Base-by-base conservation (phyloP, 2,329 filamentous ascomycete species). In the Colletotrichum orbiculare region DNA sequence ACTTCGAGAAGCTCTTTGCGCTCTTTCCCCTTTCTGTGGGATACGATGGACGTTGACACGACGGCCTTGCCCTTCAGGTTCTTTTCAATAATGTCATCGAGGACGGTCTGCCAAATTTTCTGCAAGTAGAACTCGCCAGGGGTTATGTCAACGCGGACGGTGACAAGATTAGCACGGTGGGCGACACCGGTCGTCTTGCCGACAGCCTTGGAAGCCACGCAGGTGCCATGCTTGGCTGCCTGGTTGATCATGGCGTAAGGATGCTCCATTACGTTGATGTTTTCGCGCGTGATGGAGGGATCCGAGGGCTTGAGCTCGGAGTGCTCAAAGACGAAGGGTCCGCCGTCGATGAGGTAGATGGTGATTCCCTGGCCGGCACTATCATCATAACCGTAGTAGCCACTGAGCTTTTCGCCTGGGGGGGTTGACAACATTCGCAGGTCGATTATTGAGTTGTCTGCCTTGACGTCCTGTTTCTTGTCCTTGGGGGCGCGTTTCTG, bases 81-180 rank as follows among this genome's bases (percentile, higher is more conserved):
- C 37, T 34, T 53, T 0, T 42, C 2, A n/a, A 25, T 4, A 8
- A 53, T 53, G 10, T 53, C 49, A 11, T 53, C 8, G 4, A 6
- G n/a, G 15, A 33, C 12, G 15, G 49, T 25, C 37, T 53, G 37
- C 35, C 35, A 53, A 7, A 15, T 37, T 12, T 13, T 34, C 1
- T 39, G 3, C 6, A 53, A n/a, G 17, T 4, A 3, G 8, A 53
- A 41, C 8, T 53, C 15, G 49, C 48, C 48, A 2, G n/a, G n/a
- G 11, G 48, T 53, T 0, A 2, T 2, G 6, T 53, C 49, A 12
- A 53, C 4, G 50, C 38, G 50, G 8, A 53, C 10, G 13, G 38
- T 25, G 11, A 53, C 38, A 15, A 53, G 50, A n/a, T 53, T 53
- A 38, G 50, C 50, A 8, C 38, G 50, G 15, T 25, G 39, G 37